These are phyloP conservation scores for Gautieria morchelliformis DNA, from an alignment of 768 basidiomycete species.

Conservation along the genomic window DNA sequence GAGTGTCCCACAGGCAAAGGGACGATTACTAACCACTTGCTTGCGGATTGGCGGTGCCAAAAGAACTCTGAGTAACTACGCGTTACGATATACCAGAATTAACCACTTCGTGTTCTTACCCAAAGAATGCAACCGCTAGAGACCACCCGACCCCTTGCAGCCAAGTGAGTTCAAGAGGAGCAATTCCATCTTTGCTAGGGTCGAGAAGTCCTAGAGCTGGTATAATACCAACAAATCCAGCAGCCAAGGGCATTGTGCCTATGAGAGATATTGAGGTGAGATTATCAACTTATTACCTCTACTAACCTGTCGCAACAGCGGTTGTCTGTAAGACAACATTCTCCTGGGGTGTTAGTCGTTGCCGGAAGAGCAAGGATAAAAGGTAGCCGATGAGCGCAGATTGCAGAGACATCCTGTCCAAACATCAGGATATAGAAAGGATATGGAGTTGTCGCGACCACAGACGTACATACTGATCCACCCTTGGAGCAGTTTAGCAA, in stretches of 20 bases:
- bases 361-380: constrained; percentile 62
- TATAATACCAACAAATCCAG: constrained; percentile 85
- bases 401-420: constrained; percentile 84
- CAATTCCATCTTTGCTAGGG: constrained; percentile 62
- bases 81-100: not conserved
- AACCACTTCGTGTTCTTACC: constrained; percentile 30
- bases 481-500: constrained; percentile 18
- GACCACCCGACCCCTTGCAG: constrained; percentile 75
- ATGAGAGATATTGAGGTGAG: constrained; percentile 20
- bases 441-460: not conserved
- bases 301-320: constrained; percentile 82
- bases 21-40: constrained; percentile 62
- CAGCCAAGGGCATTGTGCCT: constrained; percentile 68
- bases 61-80: constrained; percentile 56
- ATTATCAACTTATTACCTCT: constrained; percentile 25
- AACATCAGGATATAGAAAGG: not conserved
- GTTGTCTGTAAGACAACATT: constrained; percentile 93
- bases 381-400: constrained; percentile 90
- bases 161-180: constrained; percentile 69
- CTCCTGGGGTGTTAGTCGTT: constrained; percentile 79
- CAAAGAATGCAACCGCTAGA: constrained; percentile 88
- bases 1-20: not conserved
- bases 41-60: constrained; percentile 89
- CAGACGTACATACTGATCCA: constrained; percentile 74
- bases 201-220: constrained; percentile 81